phyloP scores from a whole-genome alignment of 352 stramenopile genomes.

The Phytophthora citricola region DNA sequence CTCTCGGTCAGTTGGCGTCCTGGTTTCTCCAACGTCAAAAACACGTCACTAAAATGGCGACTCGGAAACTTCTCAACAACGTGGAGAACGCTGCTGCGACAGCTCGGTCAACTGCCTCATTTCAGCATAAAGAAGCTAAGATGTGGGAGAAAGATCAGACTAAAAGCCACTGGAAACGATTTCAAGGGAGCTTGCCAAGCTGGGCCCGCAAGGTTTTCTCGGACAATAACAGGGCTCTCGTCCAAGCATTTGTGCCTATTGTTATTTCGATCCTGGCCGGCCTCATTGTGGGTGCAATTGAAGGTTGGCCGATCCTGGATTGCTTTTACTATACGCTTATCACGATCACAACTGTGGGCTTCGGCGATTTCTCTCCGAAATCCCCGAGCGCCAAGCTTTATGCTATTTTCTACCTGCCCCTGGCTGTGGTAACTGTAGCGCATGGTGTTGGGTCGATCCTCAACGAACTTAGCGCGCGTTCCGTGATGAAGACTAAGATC shows the following conservation, averaged over 20 bases:
- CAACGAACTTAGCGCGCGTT: slow-evolving; percentile 63
- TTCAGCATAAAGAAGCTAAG: slow-evolving; percentile 33
- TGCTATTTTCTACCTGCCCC: slow-evolving; percentile 86
- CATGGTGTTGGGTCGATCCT: slow-evolving; percentile 73
- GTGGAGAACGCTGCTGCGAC: slow-evolving; percentile 53
- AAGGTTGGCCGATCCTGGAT: slow-evolving; percentile 79
- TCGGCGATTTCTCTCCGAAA: slow-evolving; percentile 81
- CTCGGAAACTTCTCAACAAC: slow-evolving; percentile 50
- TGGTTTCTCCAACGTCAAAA: slow-evolving; percentile 66
- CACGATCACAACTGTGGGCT: slow-evolving; percentile 91
- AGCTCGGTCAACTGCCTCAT: slow-evolving; percentile 1
- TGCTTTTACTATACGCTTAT: slow-evolving; percentile 93
- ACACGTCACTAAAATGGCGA: slow-evolving; percentile 65
- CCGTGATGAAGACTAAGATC: slow-evolving; percentile 73
- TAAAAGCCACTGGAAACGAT: slow-evolving; percentile 19
- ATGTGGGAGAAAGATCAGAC: slow-evolving; percentile 13
- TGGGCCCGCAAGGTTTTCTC: slow-evolving; percentile 57
- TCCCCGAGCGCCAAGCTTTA: slow-evolving; percentile 33
- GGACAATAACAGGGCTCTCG: slow-evolving; percentile 62
- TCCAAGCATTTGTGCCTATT: slow-evolving; percentile 49
- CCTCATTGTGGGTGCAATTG: slow-evolving; percentile 61
- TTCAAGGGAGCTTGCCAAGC: slow-evolving; percentile 24
- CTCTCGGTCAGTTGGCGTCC: slow-evolving; percentile 57
- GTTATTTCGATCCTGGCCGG: slow-evolving; percentile 57
- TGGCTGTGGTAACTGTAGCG: slow-evolving; percentile 71